These are phyloP conservation scores for Flaveria trinervia DNA, from an alignment of 129 eudicot species.

Conservation along the genomic window DNA sequence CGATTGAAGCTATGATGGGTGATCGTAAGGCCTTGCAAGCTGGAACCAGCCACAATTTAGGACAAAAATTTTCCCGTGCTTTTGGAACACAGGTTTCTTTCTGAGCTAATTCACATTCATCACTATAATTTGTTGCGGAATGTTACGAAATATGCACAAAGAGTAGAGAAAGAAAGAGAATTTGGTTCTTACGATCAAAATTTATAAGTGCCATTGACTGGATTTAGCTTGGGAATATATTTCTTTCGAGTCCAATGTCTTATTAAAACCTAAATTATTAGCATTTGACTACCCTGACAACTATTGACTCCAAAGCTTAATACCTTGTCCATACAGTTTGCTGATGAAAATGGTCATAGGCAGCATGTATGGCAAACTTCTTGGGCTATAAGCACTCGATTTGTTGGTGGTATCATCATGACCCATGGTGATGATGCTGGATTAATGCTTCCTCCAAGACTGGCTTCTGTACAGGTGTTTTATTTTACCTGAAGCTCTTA, in stretches of 20 bases:
- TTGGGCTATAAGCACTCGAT: slow-evolving; percentile 98
- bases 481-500: slow-evolving; percentile 10
- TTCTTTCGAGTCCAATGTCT: slow-evolving; percentile 12
- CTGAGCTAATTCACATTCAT: neutral
- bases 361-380: slow-evolving; percentile 99
- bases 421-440: slow-evolving; percentile 95
- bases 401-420: slow-evolving; percentile 98
- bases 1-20: slow-evolving; percentile 99
- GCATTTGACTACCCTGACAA: slow-evolving; percentile 13
- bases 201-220: neutral
- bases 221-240: slow-evolving; percentile 13
- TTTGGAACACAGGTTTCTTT: slow-evolving; percentile 78
- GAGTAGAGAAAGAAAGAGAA: neutral
- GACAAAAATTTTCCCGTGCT: slow-evolving; percentile 97
- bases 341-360: slow-evolving; percentile 90
- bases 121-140: neutral
- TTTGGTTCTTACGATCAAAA: neutral
- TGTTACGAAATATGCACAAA: neutral
- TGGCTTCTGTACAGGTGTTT: slow-evolving; percentile 86
- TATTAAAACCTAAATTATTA: slow-evolving; percentile 1
- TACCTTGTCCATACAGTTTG: slow-evolving; percentile 57
- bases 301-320: slow-evolving; percentile 10
- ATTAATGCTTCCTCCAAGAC: slow-evolving; percentile 86
- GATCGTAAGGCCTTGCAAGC: slow-evolving; percentile 97
- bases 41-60: slow-evolving; percentile 98